Base-by-base conservation (phyloP, 495 filamentous ascomycete genomes). In the Trichoderma asperelloides region DNA sequence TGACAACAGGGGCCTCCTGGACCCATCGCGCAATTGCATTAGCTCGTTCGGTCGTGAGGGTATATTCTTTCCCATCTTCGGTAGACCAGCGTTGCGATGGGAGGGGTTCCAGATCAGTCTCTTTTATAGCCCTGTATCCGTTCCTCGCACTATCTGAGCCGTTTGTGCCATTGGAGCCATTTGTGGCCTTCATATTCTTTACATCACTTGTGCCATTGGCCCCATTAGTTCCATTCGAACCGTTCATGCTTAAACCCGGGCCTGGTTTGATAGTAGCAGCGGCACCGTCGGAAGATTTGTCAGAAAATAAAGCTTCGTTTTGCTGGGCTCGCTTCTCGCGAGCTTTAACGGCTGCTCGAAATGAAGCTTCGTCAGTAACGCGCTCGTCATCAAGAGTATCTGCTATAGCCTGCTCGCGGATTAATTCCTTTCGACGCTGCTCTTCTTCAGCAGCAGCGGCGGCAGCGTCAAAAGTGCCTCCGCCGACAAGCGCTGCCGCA, bases 1-100 rank as follows among this genome's bases (percentile, higher is more conserved):
- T 65, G 37, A 73, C 77, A 11, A 73, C 63, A 41, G 86, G 86
- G n/a, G 84, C 87, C 67, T 89, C 87, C 12, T 45, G 64, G 30
- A 93, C 83, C 90, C 90, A 93, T 28, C 85, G 78, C 4, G 86
- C 83, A 63, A 93, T 81, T 41, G 83, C 84, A 51, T 84, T 80
- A 0, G 89, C 90, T 45, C 90, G 80, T 65, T 90, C 88, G 8
- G 87, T 90, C 5, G 82, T 79, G 69, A 90, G 86, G 0, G 86
- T 85, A 73, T 89, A 89, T 68, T 91, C 89, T 72, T 82, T 85
- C 5, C 82, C 86, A 67, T 87, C 86, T 49, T 86, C 85, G 64
- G 85, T 81, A 13, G 86, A 85, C 87, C 88, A 88, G 7, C 86
- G 74, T 5, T 28, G 64, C 64, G 28, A 65, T 49, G 33, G 33